These are phyloP conservation scores for Cladosporium phlei DNA, from an alignment of 2,329 filamentous ascomycete species.

Conservation along the genomic window DNA sequence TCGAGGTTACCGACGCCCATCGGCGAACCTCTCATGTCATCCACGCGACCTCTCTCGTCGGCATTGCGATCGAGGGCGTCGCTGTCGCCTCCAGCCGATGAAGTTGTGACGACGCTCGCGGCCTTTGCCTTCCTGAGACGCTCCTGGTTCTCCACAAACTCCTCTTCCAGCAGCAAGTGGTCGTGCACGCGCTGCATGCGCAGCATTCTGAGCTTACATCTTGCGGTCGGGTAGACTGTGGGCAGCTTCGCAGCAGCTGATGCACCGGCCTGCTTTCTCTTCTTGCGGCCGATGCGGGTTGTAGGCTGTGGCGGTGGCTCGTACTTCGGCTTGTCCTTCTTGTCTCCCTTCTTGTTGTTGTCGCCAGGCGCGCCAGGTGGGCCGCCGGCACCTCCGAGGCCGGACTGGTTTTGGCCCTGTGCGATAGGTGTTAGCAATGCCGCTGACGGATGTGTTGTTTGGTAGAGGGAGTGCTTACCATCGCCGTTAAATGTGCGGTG, in stretches of 20 bases:
- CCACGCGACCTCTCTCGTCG: conserved; percentile 88
- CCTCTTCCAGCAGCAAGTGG: conserved; percentile 91
- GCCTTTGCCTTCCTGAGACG: conserved; percentile 88
- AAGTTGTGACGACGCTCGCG: conserved; percentile 62
- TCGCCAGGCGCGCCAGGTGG: conserved; percentile 63
- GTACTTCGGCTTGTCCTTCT: conserved; percentile 99
- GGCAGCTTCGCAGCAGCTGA: conserved; percentile 95
- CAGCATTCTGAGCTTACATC: conserved; percentile 94
- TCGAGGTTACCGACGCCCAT: conserved; percentile 98
- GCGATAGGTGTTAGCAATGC: conserved; percentile 18
- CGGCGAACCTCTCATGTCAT: conserved; percentile 96
- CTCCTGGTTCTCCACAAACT: conserved; percentile 99
- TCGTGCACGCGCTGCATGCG: conserved; percentile 99
- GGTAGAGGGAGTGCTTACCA: conserved; percentile 9
- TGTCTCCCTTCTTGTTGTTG: conserved; percentile 80
- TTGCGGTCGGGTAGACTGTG: conserved; percentile 86
- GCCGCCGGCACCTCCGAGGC: conserved; percentile 63
- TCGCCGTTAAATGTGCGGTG: conserved; percentile 3
- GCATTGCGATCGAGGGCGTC: conserved; percentile 84
- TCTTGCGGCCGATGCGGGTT: conserved; percentile 94
- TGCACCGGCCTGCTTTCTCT: conserved; percentile 90
- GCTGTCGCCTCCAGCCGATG: conserved; percentile 56
- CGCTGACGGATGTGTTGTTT: background rate
- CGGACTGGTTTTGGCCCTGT: conserved; percentile 85
- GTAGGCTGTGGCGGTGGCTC: conserved; percentile 96